Conservation (phyloP, 306 rosid genomes). For the Ormosia emarginata region DNA sequence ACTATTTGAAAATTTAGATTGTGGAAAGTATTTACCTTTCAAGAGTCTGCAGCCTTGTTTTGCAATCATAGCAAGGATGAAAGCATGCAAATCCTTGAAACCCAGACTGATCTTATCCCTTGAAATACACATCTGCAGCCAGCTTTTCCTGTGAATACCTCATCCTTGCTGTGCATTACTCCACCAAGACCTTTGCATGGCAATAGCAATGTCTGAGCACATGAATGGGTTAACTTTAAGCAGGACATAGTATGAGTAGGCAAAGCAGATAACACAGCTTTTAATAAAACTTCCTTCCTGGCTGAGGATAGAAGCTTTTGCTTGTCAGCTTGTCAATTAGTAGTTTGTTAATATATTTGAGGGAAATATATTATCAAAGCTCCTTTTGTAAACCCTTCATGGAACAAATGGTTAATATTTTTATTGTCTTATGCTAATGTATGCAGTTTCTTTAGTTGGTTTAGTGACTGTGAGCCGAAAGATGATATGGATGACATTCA, state of each 20-base stretch:
- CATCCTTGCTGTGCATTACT: background rate
- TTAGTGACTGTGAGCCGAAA: slow-evolving; percentile 52
- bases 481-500: slow-evolving; percentile 75
- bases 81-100: background rate
- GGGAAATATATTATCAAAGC: background rate
- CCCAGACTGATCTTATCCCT: background rate
- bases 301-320: background rate
- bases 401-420: background rate
- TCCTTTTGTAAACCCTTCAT: background rate
- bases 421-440: background rate
- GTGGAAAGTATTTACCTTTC: background rate
- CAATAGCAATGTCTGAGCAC: background rate
- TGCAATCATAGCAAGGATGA: background rate
- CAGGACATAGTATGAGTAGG: background rate
- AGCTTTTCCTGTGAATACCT: background rate
- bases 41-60: background rate
- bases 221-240: background rate
- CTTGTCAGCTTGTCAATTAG: background rate
- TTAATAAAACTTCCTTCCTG: background rate
- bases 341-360: background rate
- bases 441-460: slow-evolving; percentile 69
- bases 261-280: background rate
- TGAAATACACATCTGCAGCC: background rate
- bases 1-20: background rate
- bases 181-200: background rate